Evolutionary conservation across 1,284 basidiomycete species (phyloP), one percentile per base, ranked within the genome.

Genomic region (Ganoderma sinense): DNA sequence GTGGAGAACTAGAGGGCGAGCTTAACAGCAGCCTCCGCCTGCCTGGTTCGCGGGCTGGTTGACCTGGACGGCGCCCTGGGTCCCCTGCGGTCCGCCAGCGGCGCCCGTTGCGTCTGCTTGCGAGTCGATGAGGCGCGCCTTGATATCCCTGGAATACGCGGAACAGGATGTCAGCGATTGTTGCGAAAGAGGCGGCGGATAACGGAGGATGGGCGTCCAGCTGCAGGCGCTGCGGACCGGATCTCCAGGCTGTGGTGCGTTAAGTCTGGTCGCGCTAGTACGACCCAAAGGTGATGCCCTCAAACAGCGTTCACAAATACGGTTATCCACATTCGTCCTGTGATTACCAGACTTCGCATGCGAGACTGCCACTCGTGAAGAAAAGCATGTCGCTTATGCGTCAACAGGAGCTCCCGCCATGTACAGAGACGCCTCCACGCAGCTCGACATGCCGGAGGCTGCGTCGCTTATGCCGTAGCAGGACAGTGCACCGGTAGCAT

Each of bases 91-190:
- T 31, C 83, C 82, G 26, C 83, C 84, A 13, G 83, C 71, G 2
- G 86, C 79, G 58, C 81, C 83, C 14, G 85, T 84, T 64, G 88
- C 86, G 71, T 95, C 93, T 40, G 90, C 91, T 84, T 97, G 95
- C 39, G 95, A 95, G 82, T 99, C 98, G 80, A 99, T 98, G 76
- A 99, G 87, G 66, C 97, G 93, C 62, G 94, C 91, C 88, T 99
- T 99, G 87, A 98, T 98, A 82, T 97, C 96, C 80, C 97, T 97
- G 80, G 55, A 51, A 16, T 16, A n/a, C 4, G 64, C 13, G 45
- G 48, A 26, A 51, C 10, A 41, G 18, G 11, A 41, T 20, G 58
- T 53, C 39, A 59, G 64, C 39, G 63, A 29, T 39, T 1, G 40
- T 29, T 26, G 26, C 8, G 6, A 14, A 14, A 29, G 48, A 51